These are phyloP conservation scores for Trichophyton mentagrophytes DNA, from an alignment of 2,329 filamentous ascomycete genomes.

Conservation along the genomic window DNA sequence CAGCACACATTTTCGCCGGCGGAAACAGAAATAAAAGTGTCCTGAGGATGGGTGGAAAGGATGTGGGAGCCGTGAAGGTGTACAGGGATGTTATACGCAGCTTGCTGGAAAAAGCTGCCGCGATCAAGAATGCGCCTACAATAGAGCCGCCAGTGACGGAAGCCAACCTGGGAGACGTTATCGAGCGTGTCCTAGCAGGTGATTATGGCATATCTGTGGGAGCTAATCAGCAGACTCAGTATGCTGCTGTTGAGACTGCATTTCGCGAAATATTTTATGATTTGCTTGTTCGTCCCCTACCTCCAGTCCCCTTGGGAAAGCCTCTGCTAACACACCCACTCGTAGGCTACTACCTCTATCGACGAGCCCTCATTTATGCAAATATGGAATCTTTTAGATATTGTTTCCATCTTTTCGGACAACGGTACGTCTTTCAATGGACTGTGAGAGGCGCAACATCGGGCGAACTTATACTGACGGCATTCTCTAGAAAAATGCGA, in stretches of 20 bases:
- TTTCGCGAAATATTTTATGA: slow-evolving; percentile 68
- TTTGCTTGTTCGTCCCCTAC: slow-evolving; percentile 51
- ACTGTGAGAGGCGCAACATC: neutral
- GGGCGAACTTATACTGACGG: neutral
- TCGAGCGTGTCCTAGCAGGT: slow-evolving; percentile 32
- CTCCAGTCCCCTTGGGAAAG: neutral
- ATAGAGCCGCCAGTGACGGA: slow-evolving; percentile 67
- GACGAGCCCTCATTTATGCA: slow-evolving; percentile 64
- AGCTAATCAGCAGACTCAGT: slow-evolving; percentile 42
- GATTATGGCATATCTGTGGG: slow-evolving; percentile 19
- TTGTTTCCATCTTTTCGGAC: slow-evolving; percentile 79
- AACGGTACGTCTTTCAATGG: slow-evolving; percentile 45
- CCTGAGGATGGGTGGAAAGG: slow-evolving; percentile 23
- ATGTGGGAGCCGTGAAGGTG: slow-evolving; percentile 25
- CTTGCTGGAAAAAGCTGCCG: slow-evolving; percentile 47
- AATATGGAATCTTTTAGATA: slow-evolving; percentile 88
- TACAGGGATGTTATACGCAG: slow-evolving; percentile 44
- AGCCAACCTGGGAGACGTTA: slow-evolving; percentile 39
- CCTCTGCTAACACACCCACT: slow-evolving; percentile 9
- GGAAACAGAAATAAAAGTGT: neutral
- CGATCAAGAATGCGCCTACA: slow-evolving; percentile 44
- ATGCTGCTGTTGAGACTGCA: slow-evolving; percentile 68
- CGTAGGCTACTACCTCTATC: slow-evolving; percentile 60
- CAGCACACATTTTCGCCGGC: neutral
- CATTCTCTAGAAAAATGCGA: slow-evolving; percentile 40